These are phyloP conservation scores for Echria macrotheca DNA, from an alignment of 495 filamentous ascomycete genomes.

Conservation along the genomic window DNA sequence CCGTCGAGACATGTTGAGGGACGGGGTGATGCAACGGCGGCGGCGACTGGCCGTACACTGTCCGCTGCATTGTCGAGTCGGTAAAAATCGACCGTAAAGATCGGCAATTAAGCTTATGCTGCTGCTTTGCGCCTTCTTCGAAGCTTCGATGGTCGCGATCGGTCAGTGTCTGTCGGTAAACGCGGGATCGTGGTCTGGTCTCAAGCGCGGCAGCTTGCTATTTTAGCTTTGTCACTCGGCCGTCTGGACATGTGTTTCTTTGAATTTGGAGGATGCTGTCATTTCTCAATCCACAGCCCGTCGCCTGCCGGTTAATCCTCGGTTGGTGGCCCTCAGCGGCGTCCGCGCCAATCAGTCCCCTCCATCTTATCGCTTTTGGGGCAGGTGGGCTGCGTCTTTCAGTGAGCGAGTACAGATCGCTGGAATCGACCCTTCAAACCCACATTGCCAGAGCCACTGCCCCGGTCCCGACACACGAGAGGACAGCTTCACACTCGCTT, in stretches of 20 bases:
- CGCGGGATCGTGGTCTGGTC: too few species aligned
- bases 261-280: constrained; percentile 23
- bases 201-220: too few species aligned
- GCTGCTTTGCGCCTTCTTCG: background rate
- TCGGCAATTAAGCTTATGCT: too few species aligned
- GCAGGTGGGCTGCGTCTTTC: too few species aligned
- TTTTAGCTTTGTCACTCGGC: too few species aligned
- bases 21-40: constrained; percentile 98
- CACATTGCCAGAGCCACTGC: background rate
- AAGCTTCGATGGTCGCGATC: background rate
- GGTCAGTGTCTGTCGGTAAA: too few species aligned
- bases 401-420: background rate
- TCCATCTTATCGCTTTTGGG: constrained; percentile 15
- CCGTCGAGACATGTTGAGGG: constrained; percentile 96
- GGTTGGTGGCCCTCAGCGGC: constrained; percentile 5
- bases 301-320: constrained; percentile 20
- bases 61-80: constrained; percentile 75
- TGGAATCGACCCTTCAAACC: background rate
- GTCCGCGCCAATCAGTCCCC: constrained; percentile 10
- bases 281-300: constrained; percentile 15
- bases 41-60: constrained; percentile 79
- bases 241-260: constrained; percentile 38
- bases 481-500: background rate
- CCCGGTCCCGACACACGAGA: background rate
- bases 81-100: too few species aligned